phyloP scores from a whole-genome alignment of 2,329 filamentous ascomycete species.

The Raffaelea deltoideospora region DNA sequence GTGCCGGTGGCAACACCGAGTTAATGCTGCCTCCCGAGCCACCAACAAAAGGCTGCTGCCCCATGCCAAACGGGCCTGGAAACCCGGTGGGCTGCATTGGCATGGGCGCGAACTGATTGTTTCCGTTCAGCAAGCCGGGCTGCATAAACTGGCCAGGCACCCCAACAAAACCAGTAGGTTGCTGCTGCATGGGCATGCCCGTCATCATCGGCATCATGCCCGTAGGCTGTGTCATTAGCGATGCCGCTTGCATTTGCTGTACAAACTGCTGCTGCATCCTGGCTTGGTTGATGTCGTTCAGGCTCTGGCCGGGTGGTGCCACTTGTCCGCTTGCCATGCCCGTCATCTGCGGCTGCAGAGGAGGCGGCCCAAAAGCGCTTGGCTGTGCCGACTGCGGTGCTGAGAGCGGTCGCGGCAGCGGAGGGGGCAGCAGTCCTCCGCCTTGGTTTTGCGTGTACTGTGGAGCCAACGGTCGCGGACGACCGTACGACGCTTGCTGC shows the following conservation, averaged over 20 bases:
- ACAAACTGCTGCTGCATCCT: constrained; percentile 48
- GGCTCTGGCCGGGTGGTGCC: constrained; percentile 59
- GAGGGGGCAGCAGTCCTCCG: constrained; percentile 51
- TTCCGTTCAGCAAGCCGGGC: constrained; percentile 19
- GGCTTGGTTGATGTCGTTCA: constrained; percentile 56
- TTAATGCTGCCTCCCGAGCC: constrained; percentile 32
- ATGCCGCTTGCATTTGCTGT: constrained; percentile 22
- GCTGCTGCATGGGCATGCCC: constrained; percentile 4
- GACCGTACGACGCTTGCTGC: too few species aligned
- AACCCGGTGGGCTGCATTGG: constrained; percentile 54
- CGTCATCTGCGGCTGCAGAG: constrained; percentile 74
- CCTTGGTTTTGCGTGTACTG: constrained; percentile 42
- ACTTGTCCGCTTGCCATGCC: constrained; percentile 44
- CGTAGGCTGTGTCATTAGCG: constrained; percentile 16
- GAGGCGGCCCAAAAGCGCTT: constrained; percentile 56
- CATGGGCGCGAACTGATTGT: constrained; percentile 23
- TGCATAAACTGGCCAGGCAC: constrained; percentile 2
- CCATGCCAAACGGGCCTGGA: constrained; percentile 19
- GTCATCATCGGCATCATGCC: constrained; percentile 35
- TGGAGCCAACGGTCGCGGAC: constrained; percentile 59
- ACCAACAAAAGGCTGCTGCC: constrained; percentile 30
- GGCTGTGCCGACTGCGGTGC: constrained; percentile 71
- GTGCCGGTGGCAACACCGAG: constrained; percentile 39
- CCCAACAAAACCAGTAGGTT: too few species aligned
- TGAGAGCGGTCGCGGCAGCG: constrained; percentile 67